Base-by-base conservation (phyloP, 345 rosid genomes). In the Eucalyptus camaldulensis region DNA sequence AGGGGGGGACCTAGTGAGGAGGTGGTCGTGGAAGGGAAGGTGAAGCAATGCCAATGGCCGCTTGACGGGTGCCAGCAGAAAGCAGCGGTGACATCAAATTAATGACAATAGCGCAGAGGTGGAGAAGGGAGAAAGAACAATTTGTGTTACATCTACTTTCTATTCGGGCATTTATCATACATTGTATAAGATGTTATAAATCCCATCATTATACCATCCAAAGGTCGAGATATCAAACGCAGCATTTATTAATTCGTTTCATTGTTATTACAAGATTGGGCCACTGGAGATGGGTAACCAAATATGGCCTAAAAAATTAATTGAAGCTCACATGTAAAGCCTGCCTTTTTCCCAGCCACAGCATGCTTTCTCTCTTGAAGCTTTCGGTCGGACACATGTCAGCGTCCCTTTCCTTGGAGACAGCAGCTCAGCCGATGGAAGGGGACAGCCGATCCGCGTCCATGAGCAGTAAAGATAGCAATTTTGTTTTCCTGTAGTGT, bases 1-100 rank as follows among this genome's bases (percentile, higher is more conserved):
- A 33, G 37, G 27, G 49, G 87, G 96, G 58, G 86, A 98, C 99
- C 99, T 93, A 97, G 88, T 97, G 99, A 89, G 65, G 65, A 58
- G n/a, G n/a, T 9, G n/a, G n/a, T 10, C 13, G 65, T 27, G 15
- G 67, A 27, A 27, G n/a, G 15, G 7, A 27, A 27, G 31, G 67
- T 60, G 67, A 60, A 12, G 67, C 67, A 27, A 60, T 60, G 67
- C 67, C 67, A 25, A 25, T 11, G 67, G 67, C 67, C 0, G 31
- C 65, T 58, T 1, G 0, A 25, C 37, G 10, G 67, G 31, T 60
- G 31, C 67, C 31, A 60, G 67, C 67, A 60, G 4, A 60, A 60
- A 25, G n/a, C 67, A 60, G 7, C 31, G 29, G 65, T 24, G 65
- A 58, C n/a, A 58, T 58, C 65, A 58, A 10, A 58, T 58, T 5